Evolutionary conservation across 495 filamentous ascomycete genomes (phyloP), one percentile per base, ranked within the genome.

Genomic region (Mytilinidion resinicola): DNA sequence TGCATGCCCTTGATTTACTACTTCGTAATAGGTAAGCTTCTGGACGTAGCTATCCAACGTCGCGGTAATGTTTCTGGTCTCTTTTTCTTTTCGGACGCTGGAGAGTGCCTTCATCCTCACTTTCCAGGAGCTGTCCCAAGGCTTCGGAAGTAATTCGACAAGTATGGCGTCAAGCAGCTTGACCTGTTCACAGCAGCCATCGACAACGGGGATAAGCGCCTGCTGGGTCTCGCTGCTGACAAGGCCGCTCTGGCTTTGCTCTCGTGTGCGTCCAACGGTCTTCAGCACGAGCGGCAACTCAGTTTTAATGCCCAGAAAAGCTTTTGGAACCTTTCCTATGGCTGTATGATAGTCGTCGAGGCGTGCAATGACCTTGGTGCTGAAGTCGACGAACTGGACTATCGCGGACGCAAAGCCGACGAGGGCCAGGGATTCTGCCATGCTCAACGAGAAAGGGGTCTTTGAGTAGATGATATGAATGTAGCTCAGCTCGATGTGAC

Each of bases 321-420:
- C 25, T 41, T 41, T 38, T 8, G 56, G 56, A 4, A 51, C 15
- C 3, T 42, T 9, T 9, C 44, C 44, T 25, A 21, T 12, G 14
- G 4, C 42, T 0, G 46, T 20, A 7, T 25, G 46, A 43, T 51
- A 58, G 9, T 58, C 56, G 0, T 51, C 17, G 5, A 58, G 56
- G n/a, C 56, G 56, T 3, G 4, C 34, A 0, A 52, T 6, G 19
- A 58, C 46, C 14, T 39, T 51, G 9, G 15, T 6, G 1, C 56
- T 15, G 38, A 58, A 55, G 9, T 56, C 34, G 44, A 61, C 53
- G n/a, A 61, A 34, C 34, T 55, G 51, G 19, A 56, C 42, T 9
- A 61, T 56, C 15, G 48, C 48, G 12, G 51, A 42, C 12, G 34
- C 58, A 25, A 61, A 35, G 44, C 51, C 53, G 9, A 60, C 37